Evolutionary conservation across 495 filamentous ascomycete species (phyloP), one percentile per base, ranked within the genome.

Genomic region (Aspergillus nidulans): DNA sequence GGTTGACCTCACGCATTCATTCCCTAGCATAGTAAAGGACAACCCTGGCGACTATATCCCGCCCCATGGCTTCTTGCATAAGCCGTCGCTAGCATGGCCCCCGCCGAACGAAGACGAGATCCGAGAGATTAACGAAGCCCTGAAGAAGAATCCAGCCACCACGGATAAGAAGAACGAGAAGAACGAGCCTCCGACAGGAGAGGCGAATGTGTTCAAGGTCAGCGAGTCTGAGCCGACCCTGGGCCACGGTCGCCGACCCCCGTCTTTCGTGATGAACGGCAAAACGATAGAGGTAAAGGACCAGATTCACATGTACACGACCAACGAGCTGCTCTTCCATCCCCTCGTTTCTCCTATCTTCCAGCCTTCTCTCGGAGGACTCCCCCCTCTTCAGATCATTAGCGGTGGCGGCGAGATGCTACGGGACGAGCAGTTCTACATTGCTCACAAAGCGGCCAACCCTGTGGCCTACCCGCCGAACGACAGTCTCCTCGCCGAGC

Each of bases 241-340:
- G 28, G 46, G 46, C 16, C 9, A 32, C 19, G 38, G 36, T 16
- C 53, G 53, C 7, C 45, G 36, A 2, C 36, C 53, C 3, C 45
- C 28, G 8, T 56, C 45, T 19, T 19, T 56, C 10, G 28, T 49
- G 16, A 69, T 80, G 49, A 77, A 92, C 21, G 88, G 91, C 44
- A 89, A 86, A 18, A 78, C 85, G 0, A 68, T 95, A 15, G 74
- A 85, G 28, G 77, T 97, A 54, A 92, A 88, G 61, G 92, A 97
- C 49, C 92, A 97, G 64, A 94, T 97, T 32, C 92, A 97, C 70
- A 84, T 97, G 77, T 97, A 97, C 68, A 83, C 92, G 6, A 86
- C 90, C 0, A 97, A 97, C 66, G 85, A 92, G 43, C 72, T 97
- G 6, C 70, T 97, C 9, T 79, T 83, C 1, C 92, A 97, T 64